A percentile compares a stretch with the other conserved stretches of the same genome.
These are phyloP conservation scores for Colletotrichum australisinense DNA, from an alignment of 2,329 filamentous ascomycete genomes.

Conservation along the genomic window DNA sequence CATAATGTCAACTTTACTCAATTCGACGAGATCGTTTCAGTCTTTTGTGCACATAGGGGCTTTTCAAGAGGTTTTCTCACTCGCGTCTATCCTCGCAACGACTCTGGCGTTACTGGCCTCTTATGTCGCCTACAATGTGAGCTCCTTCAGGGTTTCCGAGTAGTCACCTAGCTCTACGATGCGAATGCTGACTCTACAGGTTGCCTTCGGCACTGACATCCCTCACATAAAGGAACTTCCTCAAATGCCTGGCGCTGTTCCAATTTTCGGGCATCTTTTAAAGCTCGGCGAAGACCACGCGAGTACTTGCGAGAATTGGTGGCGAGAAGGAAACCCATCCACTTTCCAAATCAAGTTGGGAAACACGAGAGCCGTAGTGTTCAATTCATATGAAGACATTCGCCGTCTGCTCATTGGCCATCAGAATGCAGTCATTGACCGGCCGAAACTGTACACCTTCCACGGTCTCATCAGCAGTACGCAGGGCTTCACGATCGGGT, in stretches of 20 bases:
- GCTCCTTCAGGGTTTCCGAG: not conserved
- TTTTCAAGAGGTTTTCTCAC: not conserved
- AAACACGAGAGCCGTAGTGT: constrained; percentile 78
- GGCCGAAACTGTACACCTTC: constrained; percentile 84
- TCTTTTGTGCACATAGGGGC: not conserved
- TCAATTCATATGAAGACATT: constrained; percentile 81
- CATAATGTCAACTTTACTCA: not conserved
- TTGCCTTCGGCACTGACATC: constrained; percentile 61
- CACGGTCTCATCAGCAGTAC: constrained; percentile 82
- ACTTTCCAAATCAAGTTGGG: constrained; percentile 77
- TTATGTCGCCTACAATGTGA: not conserved
- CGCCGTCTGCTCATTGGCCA: constrained; percentile 82
- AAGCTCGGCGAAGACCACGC: constrained; percentile 70
- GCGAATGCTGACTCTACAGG: constrained; percentile 34
- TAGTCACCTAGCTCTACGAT: not conserved
- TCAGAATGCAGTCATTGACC: constrained; percentile 80
- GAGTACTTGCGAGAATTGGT: constrained; percentile 65
- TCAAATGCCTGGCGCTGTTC: constrained; percentile 67
- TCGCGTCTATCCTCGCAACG: not conserved
- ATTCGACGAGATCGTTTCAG: not conserved
- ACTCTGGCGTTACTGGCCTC: not conserved
- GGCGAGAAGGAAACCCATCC: constrained; percentile 66
- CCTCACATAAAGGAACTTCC: constrained; percentile 72
- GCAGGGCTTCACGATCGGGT: constrained; percentile 85
- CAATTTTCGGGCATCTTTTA: constrained; percentile 72